Evolutionary conservation across 1,284 basidiomycete species (phyloP), one percentile per base, ranked within the genome.

Genomic region (Apiotrichum brassicae): DNA sequence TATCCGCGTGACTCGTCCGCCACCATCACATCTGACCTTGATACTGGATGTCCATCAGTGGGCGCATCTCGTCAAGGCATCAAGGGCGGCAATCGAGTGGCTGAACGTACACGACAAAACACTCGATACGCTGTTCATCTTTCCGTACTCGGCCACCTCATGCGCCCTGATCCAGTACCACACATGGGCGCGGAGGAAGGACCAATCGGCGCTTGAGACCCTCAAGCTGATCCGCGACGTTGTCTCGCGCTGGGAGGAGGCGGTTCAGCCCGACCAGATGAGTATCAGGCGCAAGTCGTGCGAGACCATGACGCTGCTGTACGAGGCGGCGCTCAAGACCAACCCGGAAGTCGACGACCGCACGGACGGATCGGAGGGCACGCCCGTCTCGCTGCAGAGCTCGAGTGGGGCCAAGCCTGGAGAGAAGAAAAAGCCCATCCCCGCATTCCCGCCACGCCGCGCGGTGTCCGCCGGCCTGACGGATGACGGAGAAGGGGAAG

Each of bases 1-100:
- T 76, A 91, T 94, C 86, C 82, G 91, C 47, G 87, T 94, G 68
- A 88, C 86, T 53, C 92, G 93, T 72, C 80, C 81, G 24, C 87
- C 83, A 68, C 90, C 87, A 14, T 80, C 81, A 12, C 89, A 90
- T 68, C 81, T 94, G 64, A 87, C 84, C 64, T 87, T 95, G 63
- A 79, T 80, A 24, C 76, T 94, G 56, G 87, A 85, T 3, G 79
- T 87, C 39, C 82, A 84, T 61, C 80, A 83, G 51, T 95, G 90
- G 89, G 80, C 78, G 32, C 75, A 77, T 41, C 78, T 95, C 46
- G 81, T 90, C 42, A 63, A 75, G 22, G 77, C 87, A 63, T 86
- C 87, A 1, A 80, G 83, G 38, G 83, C 89, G 51, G 81, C 83
- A 3, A 90, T 97, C 59, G 85, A 91, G 61, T 97, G 92, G 92